Evolutionary conservation across 2,329 filamentous ascomycete genomes (phyloP), one percentile per base, ranked within the genome.

Genomic region (Talaromyces sp.): DNA sequence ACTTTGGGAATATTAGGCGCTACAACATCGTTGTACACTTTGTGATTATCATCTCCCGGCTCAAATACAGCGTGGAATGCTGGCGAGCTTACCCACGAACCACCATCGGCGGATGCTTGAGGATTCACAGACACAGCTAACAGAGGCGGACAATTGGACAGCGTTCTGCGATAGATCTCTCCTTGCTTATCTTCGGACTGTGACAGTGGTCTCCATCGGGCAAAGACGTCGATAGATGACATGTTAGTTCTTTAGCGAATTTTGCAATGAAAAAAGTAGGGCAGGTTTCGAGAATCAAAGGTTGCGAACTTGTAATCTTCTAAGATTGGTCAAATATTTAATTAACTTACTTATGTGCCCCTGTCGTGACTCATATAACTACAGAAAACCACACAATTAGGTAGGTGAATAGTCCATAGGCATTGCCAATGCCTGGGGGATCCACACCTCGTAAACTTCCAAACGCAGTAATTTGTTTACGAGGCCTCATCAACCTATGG

Each of bases 1-100:
- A 81, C 73, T 11, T 68, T 60, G 1, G 76, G 72, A 0, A 81
- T 61, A 0, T 70, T 71, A 3, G 78, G 76, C 15, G 71, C 70
- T 3, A 81, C 75, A 3, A 78, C 67, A 0, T 63, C 60, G 19
- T 72, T 67, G 50, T 75, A 77, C 2, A 79, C 69, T 3, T 63
- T 31, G n/a, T 71, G 61, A 63, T 75, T 76, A 17, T 57, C 67
- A 19, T 71, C 69, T 9, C 61, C 25, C 3, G 65, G 22, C 25
- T 70, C 67, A 59, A 76, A 73, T 1, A 73, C 61, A 6, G 62
- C 62, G 7, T 67, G 65, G 47, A 75, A 74, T 8, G 70, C 65
- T 4, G 65, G 49, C 0, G 58, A 67, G 43, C 74, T 75, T 39
- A 70, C 73, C 74, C 74, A 75, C 1, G 69, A 61, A 22, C 67